A percentile compares a stretch with the other conserved stretches of the same genome.
Conservation (phyloP, 2,329 filamentous ascomycete species). For the Xylaria digitata region DNA sequence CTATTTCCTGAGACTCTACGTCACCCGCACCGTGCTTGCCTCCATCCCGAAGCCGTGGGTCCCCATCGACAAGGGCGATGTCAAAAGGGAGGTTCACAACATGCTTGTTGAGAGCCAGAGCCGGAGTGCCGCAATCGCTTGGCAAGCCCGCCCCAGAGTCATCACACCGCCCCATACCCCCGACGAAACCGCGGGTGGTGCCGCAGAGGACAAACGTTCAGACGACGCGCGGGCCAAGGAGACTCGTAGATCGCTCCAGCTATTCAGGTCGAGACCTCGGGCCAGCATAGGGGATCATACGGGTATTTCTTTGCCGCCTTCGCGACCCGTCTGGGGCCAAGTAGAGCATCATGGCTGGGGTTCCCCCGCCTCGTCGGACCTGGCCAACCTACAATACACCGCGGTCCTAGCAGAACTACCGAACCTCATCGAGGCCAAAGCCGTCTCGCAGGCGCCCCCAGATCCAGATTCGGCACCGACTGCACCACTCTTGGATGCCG, state of each 20-base stretch:
- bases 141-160: constrained; percentile 77
- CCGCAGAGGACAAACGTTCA: constrained; percentile 19
- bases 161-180: constrained; percentile 47
- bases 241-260: constrained; percentile 38
- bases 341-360: constrained; percentile 91
- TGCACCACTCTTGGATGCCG: constrained; percentile 67
- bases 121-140: constrained; percentile 83
- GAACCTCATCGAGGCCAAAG: constrained; percentile 91
- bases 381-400: constrained; percentile 84
- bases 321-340: constrained; percentile 77
- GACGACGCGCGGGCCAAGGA: constrained; percentile 31
- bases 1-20: constrained; percentile 86
- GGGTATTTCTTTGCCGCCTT: constrained; percentile 59
- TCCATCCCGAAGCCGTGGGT: constrained; percentile 89
- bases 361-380: constrained; percentile 77
- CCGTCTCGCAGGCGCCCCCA: constrained; percentile 82
- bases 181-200: constrained; percentile 33
- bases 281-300: constrained; percentile 54
- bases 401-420: constrained; percentile 86
- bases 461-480: constrained; percentile 55
- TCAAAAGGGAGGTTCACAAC: constrained; percentile 77
- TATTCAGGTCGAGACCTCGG: constrained; percentile 52
- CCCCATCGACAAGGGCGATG: constrained; percentile 85
- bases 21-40: constrained; percentile 80
- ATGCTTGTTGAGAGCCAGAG: constrained; percentile 79